Evolutionary conservation across 176 grass and related monocot species (phyloP).

Genomic region (Bonia amplexicaulis): DNA sequence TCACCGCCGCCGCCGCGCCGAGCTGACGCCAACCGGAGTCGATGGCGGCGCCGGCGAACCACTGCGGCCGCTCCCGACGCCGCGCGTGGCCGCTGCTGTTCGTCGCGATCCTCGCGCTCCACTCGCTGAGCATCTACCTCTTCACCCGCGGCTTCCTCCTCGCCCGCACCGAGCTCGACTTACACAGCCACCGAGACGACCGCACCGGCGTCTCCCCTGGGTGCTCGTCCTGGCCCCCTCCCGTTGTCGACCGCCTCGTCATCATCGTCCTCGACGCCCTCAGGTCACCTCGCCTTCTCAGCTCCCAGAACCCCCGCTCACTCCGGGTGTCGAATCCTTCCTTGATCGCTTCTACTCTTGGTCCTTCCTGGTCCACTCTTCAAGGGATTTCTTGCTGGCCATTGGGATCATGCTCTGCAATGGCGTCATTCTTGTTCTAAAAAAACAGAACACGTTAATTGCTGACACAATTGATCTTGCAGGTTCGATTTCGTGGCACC

Average conservation of each 20-base stretch:
- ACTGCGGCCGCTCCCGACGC: neutral
- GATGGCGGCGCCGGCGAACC: conserved; percentile 34
- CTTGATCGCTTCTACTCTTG: neutral
- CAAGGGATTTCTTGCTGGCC: neutral
- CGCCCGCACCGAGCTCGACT: conserved; percentile 81
- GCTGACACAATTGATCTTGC: conserved; percentile 22
- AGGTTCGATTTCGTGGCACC: conserved; percentile 96
- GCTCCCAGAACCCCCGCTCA: neutral
- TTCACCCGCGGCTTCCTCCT: conserved; percentile 98
- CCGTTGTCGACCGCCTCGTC: conserved; percentile 63
- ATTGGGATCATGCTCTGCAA: neutral
- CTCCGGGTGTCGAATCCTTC: neutral
- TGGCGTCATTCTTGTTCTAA: neutral
- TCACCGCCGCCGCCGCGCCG: neutral
- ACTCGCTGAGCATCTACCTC: conserved; percentile 60
- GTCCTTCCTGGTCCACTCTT: neutral
- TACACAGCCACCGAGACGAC: conserved; percentile 64
- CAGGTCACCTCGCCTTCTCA: conserved; percentile 24
- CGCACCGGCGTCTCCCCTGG: conserved; percentile 28
- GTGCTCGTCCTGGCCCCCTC: conserved; percentile 50
- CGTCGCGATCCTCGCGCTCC: conserved; percentile 45
- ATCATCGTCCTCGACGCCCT: conserved; percentile 84
- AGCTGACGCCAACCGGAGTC: neutral
- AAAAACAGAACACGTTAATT: neutral
- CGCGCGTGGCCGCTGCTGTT: conserved; percentile 37